Conservation (phyloP, 371 early-diverging fungal genomes). For the Apophysomyces trapeziformis region DNA sequence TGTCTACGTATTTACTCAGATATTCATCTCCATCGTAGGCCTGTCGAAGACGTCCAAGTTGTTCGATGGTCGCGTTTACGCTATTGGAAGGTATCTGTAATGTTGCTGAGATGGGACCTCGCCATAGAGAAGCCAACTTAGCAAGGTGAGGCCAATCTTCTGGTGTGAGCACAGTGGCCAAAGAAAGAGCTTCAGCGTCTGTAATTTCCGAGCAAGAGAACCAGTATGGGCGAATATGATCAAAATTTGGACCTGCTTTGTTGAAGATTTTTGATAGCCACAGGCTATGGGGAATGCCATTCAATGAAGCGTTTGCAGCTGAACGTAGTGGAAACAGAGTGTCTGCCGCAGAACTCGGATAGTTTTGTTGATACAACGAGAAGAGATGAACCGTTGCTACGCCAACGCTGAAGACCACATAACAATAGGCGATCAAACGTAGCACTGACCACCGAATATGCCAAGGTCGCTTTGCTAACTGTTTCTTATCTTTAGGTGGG, state of each 20-base stretch:
- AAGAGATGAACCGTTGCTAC: conserved; percentile 38
- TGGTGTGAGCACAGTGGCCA: conserved; percentile 35
- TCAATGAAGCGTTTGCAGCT: conserved; percentile 18
- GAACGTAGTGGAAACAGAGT: not conserved
- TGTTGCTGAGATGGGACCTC: conserved; percentile 61
- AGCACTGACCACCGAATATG: conserved; percentile 22
- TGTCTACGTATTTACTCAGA: conserved; percentile 51
- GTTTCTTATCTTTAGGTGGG: not conserved
- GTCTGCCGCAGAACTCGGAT: not conserved
- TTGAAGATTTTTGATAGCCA: conserved; percentile 42
- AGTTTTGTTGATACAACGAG: conserved; percentile 17
- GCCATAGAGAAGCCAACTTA: conserved; percentile 33
- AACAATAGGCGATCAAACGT: conserved; percentile 29
- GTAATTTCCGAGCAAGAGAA: conserved; percentile 30
- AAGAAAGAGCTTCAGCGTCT: conserved; percentile 22
- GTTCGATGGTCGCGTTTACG: conserved; percentile 23
- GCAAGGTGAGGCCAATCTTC: conserved; percentile 28
- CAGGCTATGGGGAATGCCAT: conserved; percentile 23
- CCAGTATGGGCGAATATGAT: conserved; percentile 41
- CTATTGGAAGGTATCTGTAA: conserved; percentile 39
- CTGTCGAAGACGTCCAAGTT: conserved; percentile 35
- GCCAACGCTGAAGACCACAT: conserved; percentile 29
- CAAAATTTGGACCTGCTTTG: conserved; percentile 30
- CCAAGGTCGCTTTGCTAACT: conserved; percentile 9
- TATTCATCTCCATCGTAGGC: conserved; percentile 43